Evolutionary conservation across 805 yeast genomes (phyloP), one percentile per base, ranked within the genome.

Genomic region (Teunomyces gatunensis): DNA sequence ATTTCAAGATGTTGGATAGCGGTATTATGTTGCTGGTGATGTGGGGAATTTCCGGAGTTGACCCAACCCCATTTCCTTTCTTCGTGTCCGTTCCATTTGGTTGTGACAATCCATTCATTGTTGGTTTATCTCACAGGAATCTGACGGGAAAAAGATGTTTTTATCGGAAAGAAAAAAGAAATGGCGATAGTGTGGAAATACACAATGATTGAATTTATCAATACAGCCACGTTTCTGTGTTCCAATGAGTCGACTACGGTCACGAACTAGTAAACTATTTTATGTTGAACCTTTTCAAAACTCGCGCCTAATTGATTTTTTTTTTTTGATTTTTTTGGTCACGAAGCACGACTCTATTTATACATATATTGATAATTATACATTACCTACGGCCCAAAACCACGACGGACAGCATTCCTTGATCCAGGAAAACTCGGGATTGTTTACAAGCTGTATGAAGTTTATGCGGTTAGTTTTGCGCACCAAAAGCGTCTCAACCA

Each of bases 1-100:
- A 78, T 39, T 80, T 71, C 17, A 87, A 71, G 6, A 87, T 73
- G n/a, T 73, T 71, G 10, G 81, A 73, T 28, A 88, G 66, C 10
- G 92, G 83, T 2, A 85, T 74, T 56, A 85, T 82, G 60, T 88
- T 88, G 49, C 78, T 78, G 13, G 87, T 77, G 50, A 89, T 77
- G 60, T 87, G 96, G 11, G 94, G 91, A 34, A 88, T 74, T 21
- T 64, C 65, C 17, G 81, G 80, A 32, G 61, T 56, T 27, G 43
- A 39, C n/a, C 36, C 33, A 6, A 20, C 33, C 7, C 42, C 49
- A 18, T 42, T 42, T 9, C 44, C 35, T 12, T 33, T 42, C 29
- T 28, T 39, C 25, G 34, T 28, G 34, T 39, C 29, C 23, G 34
- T 15, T 29, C 36, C 45, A 32, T 42, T 30, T 7, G 25, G 30